These are phyloP conservation scores for Suhomyces guaymorum DNA, from an alignment of 1,139 yeast genomes.

Conservation along the genomic window DNA sequence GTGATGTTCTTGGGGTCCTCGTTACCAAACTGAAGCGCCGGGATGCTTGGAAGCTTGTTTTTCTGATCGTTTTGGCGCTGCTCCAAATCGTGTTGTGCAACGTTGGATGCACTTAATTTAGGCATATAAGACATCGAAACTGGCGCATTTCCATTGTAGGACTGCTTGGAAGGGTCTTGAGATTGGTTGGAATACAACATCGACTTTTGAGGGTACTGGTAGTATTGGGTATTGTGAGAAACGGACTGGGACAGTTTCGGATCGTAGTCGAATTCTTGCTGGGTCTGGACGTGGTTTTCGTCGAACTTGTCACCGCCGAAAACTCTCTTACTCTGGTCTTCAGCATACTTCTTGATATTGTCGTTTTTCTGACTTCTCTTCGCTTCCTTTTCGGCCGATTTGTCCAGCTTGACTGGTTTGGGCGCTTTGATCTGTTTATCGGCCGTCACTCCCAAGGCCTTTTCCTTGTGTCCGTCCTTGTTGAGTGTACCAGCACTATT, in stretches of 20 bases:
- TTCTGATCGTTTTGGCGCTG: slow-evolving; percentile 1
- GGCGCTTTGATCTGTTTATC: background rate
- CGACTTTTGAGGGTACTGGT: slow-evolving; percentile 27
- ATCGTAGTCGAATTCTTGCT: background rate
- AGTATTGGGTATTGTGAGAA: slow-evolving; percentile 20
- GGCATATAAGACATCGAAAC: too few relatives aligned
- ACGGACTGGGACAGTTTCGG: background rate
- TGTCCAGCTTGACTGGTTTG: background rate
- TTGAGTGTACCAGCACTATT: slow-evolving; percentile 14
- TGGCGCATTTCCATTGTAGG: background rate
- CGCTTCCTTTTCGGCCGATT: background rate
- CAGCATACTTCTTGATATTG: slow-evolving; percentile 6
- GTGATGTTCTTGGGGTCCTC: slow-evolving; percentile 4
- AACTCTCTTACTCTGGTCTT: slow-evolving; percentile 10
- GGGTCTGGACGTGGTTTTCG: background rate
- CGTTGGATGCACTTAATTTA: slow-evolving; percentile 16
- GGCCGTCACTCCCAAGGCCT: background rate
- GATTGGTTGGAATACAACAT: slow-evolving; percentile 20
- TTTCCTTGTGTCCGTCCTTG: background rate
- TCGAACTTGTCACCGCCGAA: slow-evolving; percentile 3
- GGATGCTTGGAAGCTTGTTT: background rate
- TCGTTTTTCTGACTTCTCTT: slow-evolving; percentile 3
- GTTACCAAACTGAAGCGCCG: background rate
- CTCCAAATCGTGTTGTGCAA: slow-evolving; percentile 14
- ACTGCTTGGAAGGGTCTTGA: background rate